Base-by-base conservation (phyloP, 345 rosid species). In the Geranium rotundifolium region DNA sequence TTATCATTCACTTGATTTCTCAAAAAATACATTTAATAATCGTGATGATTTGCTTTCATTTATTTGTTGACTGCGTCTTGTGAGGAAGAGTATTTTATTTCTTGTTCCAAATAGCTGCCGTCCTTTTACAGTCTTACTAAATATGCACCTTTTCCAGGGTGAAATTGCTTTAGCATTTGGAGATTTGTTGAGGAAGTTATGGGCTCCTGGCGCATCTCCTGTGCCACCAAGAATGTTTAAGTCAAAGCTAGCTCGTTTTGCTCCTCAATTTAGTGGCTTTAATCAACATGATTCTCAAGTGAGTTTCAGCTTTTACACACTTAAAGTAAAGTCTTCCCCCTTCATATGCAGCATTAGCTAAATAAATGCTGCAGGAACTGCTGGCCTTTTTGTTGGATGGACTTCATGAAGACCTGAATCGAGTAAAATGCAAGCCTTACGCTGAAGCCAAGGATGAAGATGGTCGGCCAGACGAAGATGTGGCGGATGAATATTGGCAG, bases 271-370 rank as follows among this genome's bases (percentile, higher is more conserved):
- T 73, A 85, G 80, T 79, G 96, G 97, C 70, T 93, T 75, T 75
- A 93, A 88, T 82, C 99, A 93, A 84, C 99, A 93, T 80, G 99
- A 90, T 88, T 93, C 99, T 70, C 99, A 93, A 88, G 99, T 93
- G 69, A 58, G 67, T 62, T 75, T 67, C 37, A 29, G 50, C 27
- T 34, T 34, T 34, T 64, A 29, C 27, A 64, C 14, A 29, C 29
- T 34, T n/a, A 29, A 12, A 15, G 29, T 54, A 31, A 18, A 27
- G 41, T 5, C n/a, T n/a, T 16, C 19, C 18, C 17, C 7, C 29
- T 6, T 17, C 49, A 27, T 4, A 63, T 30, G 12, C 0, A 58
- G 5, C 4, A 30, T 9, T 9, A 71, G 13, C 70, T 67, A 66
- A 61, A 69, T 80, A 62, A 58, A 64, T 69, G 52, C 74, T 65